Evolutionary conservation across 306 rosid genomes (phyloP).

Genomic region (Carpinus viminea): DNA sequence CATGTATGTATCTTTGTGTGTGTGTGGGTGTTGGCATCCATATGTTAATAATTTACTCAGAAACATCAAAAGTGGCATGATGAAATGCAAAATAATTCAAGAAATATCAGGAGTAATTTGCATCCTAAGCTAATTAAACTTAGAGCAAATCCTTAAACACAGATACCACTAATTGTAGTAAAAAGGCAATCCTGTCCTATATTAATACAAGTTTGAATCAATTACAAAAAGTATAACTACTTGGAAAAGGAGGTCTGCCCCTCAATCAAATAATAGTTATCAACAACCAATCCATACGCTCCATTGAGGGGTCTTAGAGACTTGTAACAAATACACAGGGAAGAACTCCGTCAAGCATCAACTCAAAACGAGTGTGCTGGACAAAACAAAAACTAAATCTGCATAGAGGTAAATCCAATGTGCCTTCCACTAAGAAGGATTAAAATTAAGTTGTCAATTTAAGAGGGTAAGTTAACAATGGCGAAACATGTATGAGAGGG

Average conservation of each 20-base stretch:
- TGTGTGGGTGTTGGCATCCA: background rate
- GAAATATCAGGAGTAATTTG: background rate
- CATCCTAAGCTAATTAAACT: background rate
- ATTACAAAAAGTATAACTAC: background rate
- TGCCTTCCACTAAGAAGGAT: background rate
- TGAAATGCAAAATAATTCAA: constrained; percentile 1
- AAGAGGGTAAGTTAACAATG: background rate
- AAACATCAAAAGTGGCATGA: background rate
- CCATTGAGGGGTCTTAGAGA: background rate
- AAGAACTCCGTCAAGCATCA: background rate
- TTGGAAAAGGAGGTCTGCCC: background rate
- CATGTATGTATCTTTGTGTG: no score
- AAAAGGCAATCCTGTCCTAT: background rate
- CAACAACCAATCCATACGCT: background rate
- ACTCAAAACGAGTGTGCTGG: background rate
- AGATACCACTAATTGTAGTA: background rate
- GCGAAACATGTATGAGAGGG: no score
- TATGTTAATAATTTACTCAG: background rate
- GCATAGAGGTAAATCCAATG: background rate
- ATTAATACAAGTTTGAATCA: background rate
- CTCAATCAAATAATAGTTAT: background rate
- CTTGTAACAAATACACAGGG: background rate
- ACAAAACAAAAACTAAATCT: background rate
- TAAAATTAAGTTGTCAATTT: background rate
- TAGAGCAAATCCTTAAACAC: background rate